A percentile compares a stretch with the other conserved stretches of the same genome.
phyloP scores from a whole-genome alignment of 2,329 filamentous ascomycete genomes.

The Lachnellula occidentalis region DNA sequence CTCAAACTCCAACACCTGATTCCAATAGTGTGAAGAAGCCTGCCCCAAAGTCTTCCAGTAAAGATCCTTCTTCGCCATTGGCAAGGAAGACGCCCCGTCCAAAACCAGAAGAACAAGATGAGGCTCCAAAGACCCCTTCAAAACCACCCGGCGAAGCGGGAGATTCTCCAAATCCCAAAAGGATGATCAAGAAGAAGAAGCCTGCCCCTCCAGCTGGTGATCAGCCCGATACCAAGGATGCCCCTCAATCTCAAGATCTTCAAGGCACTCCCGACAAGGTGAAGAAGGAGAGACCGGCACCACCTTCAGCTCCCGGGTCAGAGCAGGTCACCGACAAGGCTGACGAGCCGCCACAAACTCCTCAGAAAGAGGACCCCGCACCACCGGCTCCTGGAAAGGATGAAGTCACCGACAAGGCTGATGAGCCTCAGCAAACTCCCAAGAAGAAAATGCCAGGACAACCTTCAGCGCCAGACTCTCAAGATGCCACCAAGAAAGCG shows the following conservation, averaged over 20 bases:
- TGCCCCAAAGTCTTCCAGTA: not conserved
- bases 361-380: not conserved
- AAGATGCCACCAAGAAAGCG: not conserved
- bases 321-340: not conserved
- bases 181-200: conserved; percentile 5
- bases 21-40: conserved; percentile 9
- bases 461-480: not conserved
- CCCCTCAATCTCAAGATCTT: conserved; percentile 1
- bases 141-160: not conserved
- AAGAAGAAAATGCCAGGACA: conserved; percentile 1
- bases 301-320: not conserved
- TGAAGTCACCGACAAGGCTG: not conserved
- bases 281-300: conserved; percentile 1
- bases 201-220: not conserved
- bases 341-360: not conserved
- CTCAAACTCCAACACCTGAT: conserved; percentile 10
- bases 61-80: not conserved
- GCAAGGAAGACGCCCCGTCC: conserved; percentile 3
- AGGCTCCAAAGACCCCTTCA: not conserved
- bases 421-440: conserved; percentile 1
- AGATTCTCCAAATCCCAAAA: not conserved
- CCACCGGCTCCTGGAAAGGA: not conserved
- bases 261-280: conserved; percentile 5
- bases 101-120: conserved; percentile 3
- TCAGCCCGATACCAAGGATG: not conserved